Evolutionary conservation across 2,329 filamentous ascomycete genomes (phyloP).

Genomic region (Fusarium sp.): DNA sequence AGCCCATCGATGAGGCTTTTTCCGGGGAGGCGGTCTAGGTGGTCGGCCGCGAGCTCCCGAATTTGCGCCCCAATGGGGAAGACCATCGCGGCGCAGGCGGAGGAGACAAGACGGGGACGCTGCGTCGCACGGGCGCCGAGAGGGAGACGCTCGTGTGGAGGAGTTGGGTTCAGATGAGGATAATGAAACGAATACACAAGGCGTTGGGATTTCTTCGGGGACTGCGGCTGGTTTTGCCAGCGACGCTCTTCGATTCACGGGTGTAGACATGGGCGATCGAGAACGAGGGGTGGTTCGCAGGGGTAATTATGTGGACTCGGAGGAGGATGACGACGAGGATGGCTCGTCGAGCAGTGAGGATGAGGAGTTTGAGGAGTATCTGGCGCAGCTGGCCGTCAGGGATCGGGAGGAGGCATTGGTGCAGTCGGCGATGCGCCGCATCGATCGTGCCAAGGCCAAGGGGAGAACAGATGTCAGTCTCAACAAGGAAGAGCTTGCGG

Average conservation of each 20-base stretch:
- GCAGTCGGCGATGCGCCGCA: conserved; percentile 82
- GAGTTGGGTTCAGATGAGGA: conserved; percentile 74
- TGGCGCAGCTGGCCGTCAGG: conserved; percentile 67
- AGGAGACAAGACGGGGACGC: conserved; percentile 67
- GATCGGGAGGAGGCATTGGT: conserved; percentile 82
- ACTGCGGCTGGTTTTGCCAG: conserved; percentile 65
- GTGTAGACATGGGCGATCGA: conserved; percentile 65
- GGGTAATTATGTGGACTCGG: conserved; percentile 51
- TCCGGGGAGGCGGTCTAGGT: conserved; percentile 99
- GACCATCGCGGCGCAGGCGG: conserved; percentile 93
- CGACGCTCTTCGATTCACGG: conserved; percentile 72
- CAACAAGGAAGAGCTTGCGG: conserved; percentile 82
- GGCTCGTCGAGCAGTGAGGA: conserved; percentile 50
- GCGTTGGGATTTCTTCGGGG: conserved; percentile 61
- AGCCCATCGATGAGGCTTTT: conserved; percentile 99
- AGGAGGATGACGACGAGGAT: conserved; percentile 46
- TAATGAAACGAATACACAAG: conserved; percentile 66
- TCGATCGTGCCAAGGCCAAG: conserved; percentile 79
- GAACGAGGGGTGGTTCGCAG: conserved; percentile 53
- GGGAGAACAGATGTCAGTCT: conserved; percentile 85
- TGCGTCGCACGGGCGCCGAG: conserved; percentile 54
- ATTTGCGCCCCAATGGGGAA: conserved; percentile 96
- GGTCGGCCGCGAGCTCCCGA: conserved; percentile 99
- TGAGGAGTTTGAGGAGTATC: conserved; percentile 59
- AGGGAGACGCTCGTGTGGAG: conserved; percentile 64